Base-by-base conservation (phyloP, 2,329 filamentous ascomycete genomes). In the Aureobasidium leucospermi region DNA sequence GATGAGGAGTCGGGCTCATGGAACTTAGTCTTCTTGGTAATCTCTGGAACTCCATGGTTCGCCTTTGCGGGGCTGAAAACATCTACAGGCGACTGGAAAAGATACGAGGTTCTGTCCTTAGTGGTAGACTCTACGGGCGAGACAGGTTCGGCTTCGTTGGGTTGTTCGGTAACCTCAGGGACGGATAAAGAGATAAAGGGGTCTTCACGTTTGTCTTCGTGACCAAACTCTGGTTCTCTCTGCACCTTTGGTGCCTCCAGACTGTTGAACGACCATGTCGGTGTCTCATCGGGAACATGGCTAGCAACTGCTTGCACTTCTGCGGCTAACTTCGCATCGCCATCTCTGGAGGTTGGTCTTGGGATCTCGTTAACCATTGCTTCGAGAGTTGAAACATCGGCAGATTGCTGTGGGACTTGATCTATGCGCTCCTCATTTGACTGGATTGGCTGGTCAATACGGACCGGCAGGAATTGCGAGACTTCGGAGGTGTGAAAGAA, bases 21-120 rank as follows among this genome's bases (percentile, higher is more conserved):
- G 8, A 53, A 31, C 19, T 28, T 42, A 19, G 38, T 32, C 53
- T 57, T 29, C 11, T 47, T 45, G 5, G 8, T 6, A 19, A 8
- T 2, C n/a, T 2, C 32, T 4, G 23, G 31, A 13, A 13, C 11
- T 6, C 10, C 1, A 3, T 28, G 7, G 4, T n/a, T 49, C 10
- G 2, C 32, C n/a, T 36, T 48, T 28, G 32, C 51, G 13, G 23
- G 8, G n/a, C 31, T 31, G 9, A 16, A 16, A 23, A 62, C 59
- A 34, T 64, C 65, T 28, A 77, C 75, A 11, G 75, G 73, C 9
- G 74, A 73, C 58, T 75, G 69, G 65, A 80, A 78, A 4, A 79
- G 69, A 31, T 75, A 70, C 13, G 78, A 78, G 8, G 76, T 75
- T 60, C 74, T 73, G 60, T 79, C 74, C 63, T 77, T 77, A 32